phyloP scores from a whole-genome alignment of 306 rosid genomes.

The Ormosia semicastrata region DNA sequence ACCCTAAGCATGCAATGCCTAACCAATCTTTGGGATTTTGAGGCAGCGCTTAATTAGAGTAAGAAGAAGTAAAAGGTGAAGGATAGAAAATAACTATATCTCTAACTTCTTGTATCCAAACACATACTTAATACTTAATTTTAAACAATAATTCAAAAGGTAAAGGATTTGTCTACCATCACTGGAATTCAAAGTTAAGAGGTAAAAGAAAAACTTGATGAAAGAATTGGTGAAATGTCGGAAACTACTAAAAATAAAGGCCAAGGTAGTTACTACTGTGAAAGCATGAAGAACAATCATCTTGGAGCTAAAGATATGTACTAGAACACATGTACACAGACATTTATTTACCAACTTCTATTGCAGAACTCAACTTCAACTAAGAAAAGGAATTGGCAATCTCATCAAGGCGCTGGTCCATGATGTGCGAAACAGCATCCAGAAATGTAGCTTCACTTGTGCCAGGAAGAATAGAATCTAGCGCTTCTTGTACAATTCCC shows the following conservation, averaged over 20 bases:
- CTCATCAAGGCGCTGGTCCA: conserved; percentile 69
- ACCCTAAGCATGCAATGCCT: not conserved
- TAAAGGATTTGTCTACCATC: conserved; percentile 4
- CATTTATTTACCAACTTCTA: conserved; percentile 29
- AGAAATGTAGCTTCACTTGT: conserved; percentile 80
- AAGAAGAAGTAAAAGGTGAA: not conserved
- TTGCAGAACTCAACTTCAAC: conserved; percentile 20
- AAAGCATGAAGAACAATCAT: conserved; percentile 27
- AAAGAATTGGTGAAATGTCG: conserved; percentile 23
- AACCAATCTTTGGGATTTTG: not conserved
- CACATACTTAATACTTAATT: not conserved
- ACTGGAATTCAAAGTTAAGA: not conserved
- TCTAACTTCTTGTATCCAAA: not conserved
- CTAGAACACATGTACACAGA: conserved; percentile 42
- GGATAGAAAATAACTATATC: not conserved
- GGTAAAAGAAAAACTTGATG: conserved; percentile 10
- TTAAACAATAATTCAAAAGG: not conserved
- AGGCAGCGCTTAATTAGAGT: not conserved
- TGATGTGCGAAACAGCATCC: conserved; percentile 65
- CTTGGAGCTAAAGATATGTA: conserved; percentile 35
- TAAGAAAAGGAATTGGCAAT: conserved; percentile 39
- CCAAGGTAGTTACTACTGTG: conserved; percentile 17
- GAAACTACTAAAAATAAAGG: not conserved
- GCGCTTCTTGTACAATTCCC: conserved; percentile 74
- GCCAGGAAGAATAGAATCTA: conserved; percentile 70